Evolutionary conservation across 345 rosid species (phyloP).

Genomic region (Punica granatum): DNA sequence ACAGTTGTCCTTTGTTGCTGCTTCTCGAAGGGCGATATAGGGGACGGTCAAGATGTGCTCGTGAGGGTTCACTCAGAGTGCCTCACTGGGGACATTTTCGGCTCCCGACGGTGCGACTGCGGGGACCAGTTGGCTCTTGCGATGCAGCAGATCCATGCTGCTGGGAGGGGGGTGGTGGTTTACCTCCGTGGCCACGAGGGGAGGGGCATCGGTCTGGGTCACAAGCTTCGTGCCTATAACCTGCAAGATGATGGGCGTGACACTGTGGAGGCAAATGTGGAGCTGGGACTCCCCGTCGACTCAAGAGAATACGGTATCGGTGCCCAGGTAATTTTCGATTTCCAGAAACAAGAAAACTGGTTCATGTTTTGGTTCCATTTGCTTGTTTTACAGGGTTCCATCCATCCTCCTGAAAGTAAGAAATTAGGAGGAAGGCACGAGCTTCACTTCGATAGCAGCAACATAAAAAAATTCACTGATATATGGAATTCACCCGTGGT

Average conservation of each 20-base stretch:
- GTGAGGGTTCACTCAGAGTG: conserved; percentile 81
- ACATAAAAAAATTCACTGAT: not conserved
- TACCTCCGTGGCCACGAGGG: conserved; percentile 92
- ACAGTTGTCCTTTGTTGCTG: conserved; percentile 3
- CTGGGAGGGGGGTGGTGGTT: conserved; percentile 65
- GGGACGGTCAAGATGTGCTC: conserved; percentile 71
- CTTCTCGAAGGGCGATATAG: conserved; percentile 52
- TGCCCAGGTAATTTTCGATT: conserved; percentile 64
- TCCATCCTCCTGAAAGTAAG: too few relatives aligned
- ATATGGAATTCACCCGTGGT: too few relatives aligned
- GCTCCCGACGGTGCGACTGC: conserved; percentile 75
- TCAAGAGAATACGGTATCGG: conserved; percentile 96
- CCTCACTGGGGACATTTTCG: conserved; percentile 78
- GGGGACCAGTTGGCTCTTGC: conserved; percentile 72
- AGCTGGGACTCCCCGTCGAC: conserved; percentile 85
- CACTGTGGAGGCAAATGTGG: conserved; percentile 87
- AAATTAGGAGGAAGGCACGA: too few relatives aligned
- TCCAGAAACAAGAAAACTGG: not conserved
- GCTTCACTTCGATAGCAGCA: too few relatives aligned
- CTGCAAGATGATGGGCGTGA: conserved; percentile 82
- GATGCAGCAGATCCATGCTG: conserved; percentile 75
- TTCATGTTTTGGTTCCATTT: not conserved
- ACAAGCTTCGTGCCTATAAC: conserved; percentile 84
- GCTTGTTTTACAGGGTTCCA: too few relatives aligned
- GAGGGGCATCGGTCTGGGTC: conserved; percentile 87